Percentiles rank a stretch among this genome's conserved stretches.
phyloP scores from a whole-genome alignment of 257 asterid genomes.

The Solanum boliviense region DNA sequence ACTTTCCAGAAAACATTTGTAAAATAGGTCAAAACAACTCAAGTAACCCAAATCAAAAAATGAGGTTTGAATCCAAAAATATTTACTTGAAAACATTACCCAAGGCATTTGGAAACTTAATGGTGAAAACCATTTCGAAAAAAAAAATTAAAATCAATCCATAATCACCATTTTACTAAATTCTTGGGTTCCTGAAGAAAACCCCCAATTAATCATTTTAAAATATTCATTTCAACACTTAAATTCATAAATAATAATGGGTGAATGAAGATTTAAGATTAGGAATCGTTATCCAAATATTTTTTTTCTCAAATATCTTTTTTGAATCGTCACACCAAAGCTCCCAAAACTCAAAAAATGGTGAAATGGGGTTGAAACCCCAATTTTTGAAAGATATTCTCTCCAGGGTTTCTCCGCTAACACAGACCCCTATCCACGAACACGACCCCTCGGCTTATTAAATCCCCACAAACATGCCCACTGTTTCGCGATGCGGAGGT shows the following conservation, averaged over 20 bases:
- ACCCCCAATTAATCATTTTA: neutral
- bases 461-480: too few species aligned
- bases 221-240: neutral
- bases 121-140: neutral
- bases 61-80: neutral
- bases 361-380: too few species aligned
- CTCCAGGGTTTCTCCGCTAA: accelerated
- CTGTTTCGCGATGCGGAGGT: too few species aligned
- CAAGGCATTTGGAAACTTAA: too few species aligned
- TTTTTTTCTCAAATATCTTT: too few species aligned
- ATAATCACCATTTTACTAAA: neutral
- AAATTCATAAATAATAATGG: neutral
- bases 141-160: too few species aligned
- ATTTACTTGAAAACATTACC: too few species aligned
- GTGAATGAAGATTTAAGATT: neutral
- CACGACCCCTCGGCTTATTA: accelerated
- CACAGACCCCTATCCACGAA: accelerated
- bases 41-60: neutral
- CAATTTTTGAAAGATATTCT: too few species aligned
- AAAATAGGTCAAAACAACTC: neutral
- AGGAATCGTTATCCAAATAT: neutral
- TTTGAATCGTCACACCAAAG: too few species aligned
- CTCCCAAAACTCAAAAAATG: neutral
- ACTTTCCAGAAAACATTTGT: neutral
- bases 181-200: neutral